Evolutionary conservation across 1,284 basidiomycete species (phyloP), one percentile per base, ranked within the genome.

Genomic region (Ceratobasidium sp.): DNA sequence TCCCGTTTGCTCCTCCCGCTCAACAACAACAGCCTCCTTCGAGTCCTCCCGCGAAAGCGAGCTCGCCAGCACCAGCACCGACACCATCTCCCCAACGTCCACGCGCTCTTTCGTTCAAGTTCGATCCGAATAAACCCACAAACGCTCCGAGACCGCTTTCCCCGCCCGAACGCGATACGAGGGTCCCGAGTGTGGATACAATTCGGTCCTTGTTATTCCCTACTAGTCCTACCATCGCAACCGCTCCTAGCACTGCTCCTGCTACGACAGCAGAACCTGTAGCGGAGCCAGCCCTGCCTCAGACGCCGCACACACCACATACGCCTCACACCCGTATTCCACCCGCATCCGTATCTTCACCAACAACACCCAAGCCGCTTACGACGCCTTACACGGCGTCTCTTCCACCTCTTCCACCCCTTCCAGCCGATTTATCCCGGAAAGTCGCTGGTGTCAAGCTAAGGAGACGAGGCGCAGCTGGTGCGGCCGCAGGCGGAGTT

Each of bases 1-100:
- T 74, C 17, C 71, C 71, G n/a, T 74, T 74, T 31, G 71, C 71
- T n/a, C 71, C 71, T 5, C 65, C 65, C 28, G 47, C 65, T 28
- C 17, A n/a, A n/a, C n/a, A n/a, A n/a, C 42, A 45, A 45, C 13
- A 49, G 20, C 47, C 47, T 11, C n/a, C 35, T 63, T n/a, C 37
- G 15, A 23, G 35, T 42, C 37, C 60, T 4, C 60, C 23, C n/a
- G n/a, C n/a, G 42, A 63, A 63, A 26, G 60, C 4, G 20, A 63
- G 60, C 37, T 39, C 60, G 8, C 60, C 60, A 7, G 20, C 60
- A 42, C 28, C 31, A 5, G 11, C 11, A 23, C 15, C 35, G 7
- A 20, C 5, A 26, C 35, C 37, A 1, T 63, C 60, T 13, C 58
- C 71, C 6, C 65, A 39, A 20, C 65, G 58, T 39, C 58, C 26